Base-by-base conservation (phyloP, 768 basidiomycete genomes). In the Fomitopsis pulvina region DNA sequence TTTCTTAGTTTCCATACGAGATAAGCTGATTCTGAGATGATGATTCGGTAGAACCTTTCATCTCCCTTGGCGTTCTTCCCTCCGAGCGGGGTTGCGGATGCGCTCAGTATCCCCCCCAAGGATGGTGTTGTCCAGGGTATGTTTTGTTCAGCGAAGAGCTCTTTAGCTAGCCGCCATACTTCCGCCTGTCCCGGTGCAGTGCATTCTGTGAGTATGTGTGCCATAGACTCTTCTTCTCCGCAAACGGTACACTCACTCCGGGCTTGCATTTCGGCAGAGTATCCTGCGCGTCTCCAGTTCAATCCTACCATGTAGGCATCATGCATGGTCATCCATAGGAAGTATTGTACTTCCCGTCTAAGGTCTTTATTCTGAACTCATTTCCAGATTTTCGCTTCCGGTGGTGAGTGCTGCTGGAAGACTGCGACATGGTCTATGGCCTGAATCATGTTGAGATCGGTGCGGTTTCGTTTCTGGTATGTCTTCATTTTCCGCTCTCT, bases 171-270 rank as follows among this genome's bases (percentile, higher is more conserved):
- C 10, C 45, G 16, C 57, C 57, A 59, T 44, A 59, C 21, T 46
- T 28, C n/a, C 29, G 26, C 38, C 41, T 55, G 60, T 0, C 55
- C 61, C 2, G 56, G 46, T 1, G 47, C 47, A 11, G 45, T 21
- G 48, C 61, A 63, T 26, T 53, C 46, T 1, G 53, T 51, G 1
- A 63, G 51, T 21, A 63, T 63, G 46, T 63, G 60, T 4, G 54
- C 56, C 51, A 44, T 55, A 1, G 48, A 25, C 5, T 61, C 61
- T 0, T 41, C 24, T 10, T 41, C 30, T 0, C 43, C 48, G 41
- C 62, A 63, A 1, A 40, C 18, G 2, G 18, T 20, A 40, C 62
- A 61, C 9, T 20, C 24, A 12, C 24, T 47, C 2, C 54, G 4
- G 18, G 53, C 54, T 28, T 51, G 39, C 21, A 40, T 40, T 40